Conservation (phyloP, 2,329 filamentous ascomycete species). For the Claviceps sp. region DNA sequence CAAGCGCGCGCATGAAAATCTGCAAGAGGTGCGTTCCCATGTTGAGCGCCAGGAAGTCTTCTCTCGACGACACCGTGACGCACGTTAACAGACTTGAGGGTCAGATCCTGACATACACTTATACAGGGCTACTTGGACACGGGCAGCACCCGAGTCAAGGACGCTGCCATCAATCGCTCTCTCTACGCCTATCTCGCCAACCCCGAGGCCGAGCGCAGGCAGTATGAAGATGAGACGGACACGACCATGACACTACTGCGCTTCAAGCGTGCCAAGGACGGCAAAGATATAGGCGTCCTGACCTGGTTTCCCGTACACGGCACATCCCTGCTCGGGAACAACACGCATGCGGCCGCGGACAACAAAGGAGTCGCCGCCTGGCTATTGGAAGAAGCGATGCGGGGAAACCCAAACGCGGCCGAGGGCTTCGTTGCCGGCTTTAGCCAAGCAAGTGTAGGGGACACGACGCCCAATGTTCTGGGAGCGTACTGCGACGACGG, state of each 20-base stretch:
- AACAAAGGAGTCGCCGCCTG: conserved; percentile 91
- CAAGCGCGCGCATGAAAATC: conserved; percentile 52
- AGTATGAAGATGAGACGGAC: conserved; percentile 45
- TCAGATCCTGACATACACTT: too few species aligned
- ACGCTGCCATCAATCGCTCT: conserved; percentile 82
- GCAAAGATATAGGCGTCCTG: conserved; percentile 65
- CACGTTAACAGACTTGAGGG: too few species aligned
- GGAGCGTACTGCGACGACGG: conserved; percentile 87
- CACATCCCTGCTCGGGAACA: conserved; percentile 82
- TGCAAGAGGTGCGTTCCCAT: conserved; percentile 27
- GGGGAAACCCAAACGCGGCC: conserved; percentile 38
- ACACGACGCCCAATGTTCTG: conserved; percentile 77
- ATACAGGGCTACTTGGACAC: conserved; percentile 52
- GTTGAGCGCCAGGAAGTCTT: background rate
- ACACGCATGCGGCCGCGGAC: conserved; percentile 82
- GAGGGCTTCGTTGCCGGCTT: conserved; percentile 78
- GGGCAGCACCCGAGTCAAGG: conserved; percentile 53
- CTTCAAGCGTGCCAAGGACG: conserved; percentile 61
- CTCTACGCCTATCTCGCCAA: conserved; percentile 81
- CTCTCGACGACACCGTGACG: background rate
- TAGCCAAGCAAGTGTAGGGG: conserved; percentile 81
- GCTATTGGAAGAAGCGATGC: conserved; percentile 62
- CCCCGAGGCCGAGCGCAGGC: conserved; percentile 57
- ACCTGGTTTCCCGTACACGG: conserved; percentile 92
- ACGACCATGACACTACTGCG: conserved; percentile 61